These are phyloP conservation scores for Singerocomus inundabilis DNA, from an alignment of 1,284 basidiomycete species.

Conservation along the genomic window DNA sequence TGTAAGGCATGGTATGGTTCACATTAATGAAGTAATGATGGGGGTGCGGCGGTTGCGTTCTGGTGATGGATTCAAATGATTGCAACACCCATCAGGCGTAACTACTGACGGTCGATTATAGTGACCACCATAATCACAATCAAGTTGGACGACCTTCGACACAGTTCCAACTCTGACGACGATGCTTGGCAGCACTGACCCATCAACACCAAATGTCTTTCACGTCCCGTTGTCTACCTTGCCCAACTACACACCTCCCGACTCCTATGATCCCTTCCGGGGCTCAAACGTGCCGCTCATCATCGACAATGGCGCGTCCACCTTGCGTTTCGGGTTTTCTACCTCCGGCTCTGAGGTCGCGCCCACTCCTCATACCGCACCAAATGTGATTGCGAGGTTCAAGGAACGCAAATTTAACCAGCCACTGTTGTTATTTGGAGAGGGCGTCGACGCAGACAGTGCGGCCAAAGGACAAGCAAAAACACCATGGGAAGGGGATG, in stretches of 20 bases:
- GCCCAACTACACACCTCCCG: conserved; percentile 26
- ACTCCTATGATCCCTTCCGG: conserved; percentile 45
- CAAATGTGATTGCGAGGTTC: conserved; percentile 81
- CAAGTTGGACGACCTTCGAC: too few relatives aligned
- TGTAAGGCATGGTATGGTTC: too few relatives aligned
- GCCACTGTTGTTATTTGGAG: conserved; percentile 80
- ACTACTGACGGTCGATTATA: too few relatives aligned
- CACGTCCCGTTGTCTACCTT: conserved; percentile 20
- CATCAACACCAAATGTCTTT: conserved; percentile 18
- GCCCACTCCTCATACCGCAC: conserved; percentile 50
- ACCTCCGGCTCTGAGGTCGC: conserved; percentile 35
- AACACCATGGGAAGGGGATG: conserved; percentile 88
- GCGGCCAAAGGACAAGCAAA: conserved; percentile 75
- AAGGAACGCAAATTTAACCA: conserved; percentile 85
- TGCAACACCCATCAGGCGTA: too few relatives aligned
- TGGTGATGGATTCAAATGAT: too few relatives aligned
- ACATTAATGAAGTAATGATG: too few relatives aligned
- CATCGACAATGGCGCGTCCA: conserved; percentile 92
- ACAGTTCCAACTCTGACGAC: neutral
- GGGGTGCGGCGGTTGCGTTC: too few relatives aligned
- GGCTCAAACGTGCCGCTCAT: conserved; percentile 64
- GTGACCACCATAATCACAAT: too few relatives aligned
- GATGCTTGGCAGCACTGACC: conserved; percentile 15
- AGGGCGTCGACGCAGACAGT: conserved; percentile 80
- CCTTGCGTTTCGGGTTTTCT: conserved; percentile 87